These are phyloP conservation scores for Miamiensis avidus DNA, from an alignment of 169 alveolate species.

Conservation along the genomic window DNA sequence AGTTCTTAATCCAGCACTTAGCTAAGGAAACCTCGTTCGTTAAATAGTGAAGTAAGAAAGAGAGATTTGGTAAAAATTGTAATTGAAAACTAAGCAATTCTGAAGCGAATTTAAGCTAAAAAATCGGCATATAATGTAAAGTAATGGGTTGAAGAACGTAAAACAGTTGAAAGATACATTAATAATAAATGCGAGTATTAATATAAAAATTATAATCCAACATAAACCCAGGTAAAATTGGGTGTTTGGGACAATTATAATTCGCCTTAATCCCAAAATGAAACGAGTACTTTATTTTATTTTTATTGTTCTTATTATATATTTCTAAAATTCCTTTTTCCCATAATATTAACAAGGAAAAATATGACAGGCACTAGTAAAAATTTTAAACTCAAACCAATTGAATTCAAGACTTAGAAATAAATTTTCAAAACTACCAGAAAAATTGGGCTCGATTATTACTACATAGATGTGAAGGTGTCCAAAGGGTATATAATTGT, in stretches of 20 bases:
- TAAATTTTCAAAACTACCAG: not conserved
- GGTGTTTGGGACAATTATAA: constrained; percentile 3
- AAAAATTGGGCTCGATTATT: not conserved
- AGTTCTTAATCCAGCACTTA: not conserved
- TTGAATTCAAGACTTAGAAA: too few relatives aligned
- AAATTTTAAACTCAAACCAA: not conserved
- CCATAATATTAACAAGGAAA: too few relatives aligned
- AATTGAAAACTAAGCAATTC: constrained; percentile 52
- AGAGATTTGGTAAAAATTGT: constrained; percentile 51
- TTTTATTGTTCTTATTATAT: too few relatives aligned
- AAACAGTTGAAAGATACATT: constrained; percentile 39
- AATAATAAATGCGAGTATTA: constrained; percentile 47
- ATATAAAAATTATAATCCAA: constrained; percentile 43
- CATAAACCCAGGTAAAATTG: constrained; percentile 25
- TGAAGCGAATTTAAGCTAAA: constrained; percentile 47
- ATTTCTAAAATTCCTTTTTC: too few relatives aligned
- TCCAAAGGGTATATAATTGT: not conserved
- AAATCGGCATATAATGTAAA: constrained; percentile 47
- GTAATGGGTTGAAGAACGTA: constrained; percentile 52
- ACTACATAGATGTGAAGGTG: not conserved
- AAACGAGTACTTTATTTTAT: not conserved
- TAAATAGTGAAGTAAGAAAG: constrained; percentile 53
- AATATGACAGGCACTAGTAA: too few relatives aligned
- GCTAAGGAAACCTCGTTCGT: constrained; percentile 26
- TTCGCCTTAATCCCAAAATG: too few relatives aligned